Evolutionary conservation across 768 basidiomycete species (phyloP).

Genomic region (Chalciporus sphaerocephalus): DNA sequence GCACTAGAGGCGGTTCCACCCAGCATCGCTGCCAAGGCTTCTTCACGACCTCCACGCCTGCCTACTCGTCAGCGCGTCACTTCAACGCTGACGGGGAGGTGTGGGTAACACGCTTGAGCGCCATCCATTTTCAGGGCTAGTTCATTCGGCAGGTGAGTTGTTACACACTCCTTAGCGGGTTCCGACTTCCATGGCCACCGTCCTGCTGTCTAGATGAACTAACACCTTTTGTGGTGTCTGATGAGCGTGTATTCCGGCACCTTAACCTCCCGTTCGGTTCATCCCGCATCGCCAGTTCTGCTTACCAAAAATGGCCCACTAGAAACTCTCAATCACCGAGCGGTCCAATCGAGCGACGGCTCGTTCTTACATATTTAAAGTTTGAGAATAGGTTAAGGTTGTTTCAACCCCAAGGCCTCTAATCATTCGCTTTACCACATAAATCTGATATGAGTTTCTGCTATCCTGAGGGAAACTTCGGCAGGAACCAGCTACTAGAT

Average conservation of each 20-base stretch:
- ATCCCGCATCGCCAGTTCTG: constrained; percentile 70
- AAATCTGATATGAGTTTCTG: constrained; percentile 55
- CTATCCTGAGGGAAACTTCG: too few relatives aligned
- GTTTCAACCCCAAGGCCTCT: constrained; percentile 87
- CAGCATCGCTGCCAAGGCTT: constrained; percentile 73
- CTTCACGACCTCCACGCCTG: constrained; percentile 76
- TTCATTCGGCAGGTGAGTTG: constrained; percentile 89
- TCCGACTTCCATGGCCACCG: constrained; percentile 84
- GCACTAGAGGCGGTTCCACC: constrained; percentile 76
- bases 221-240: constrained; percentile 84
- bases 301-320: constrained; percentile 74
- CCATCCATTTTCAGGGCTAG: constrained; percentile 90
- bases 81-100: constrained; percentile 73
- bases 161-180: constrained; percentile 85
- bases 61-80: constrained; percentile 72
- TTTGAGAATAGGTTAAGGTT: constrained; percentile 82
- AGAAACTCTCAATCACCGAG: constrained; percentile 60
- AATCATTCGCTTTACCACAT: constrained; percentile 85
- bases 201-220: constrained; percentile 87
- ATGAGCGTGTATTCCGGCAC: constrained; percentile 79
- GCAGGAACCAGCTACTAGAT: too few relatives aligned
- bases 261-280: constrained; percentile 73
- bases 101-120: constrained; percentile 84
- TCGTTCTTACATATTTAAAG: constrained; percentile 61
- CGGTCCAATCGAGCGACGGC: constrained; percentile 48